Percentiles rank a stretch among this genome's conserved stretches.
These are phyloP conservation scores for Aureobasidium uvarum DNA, from an alignment of 2,329 filamentous ascomycete genomes.

Conservation along the genomic window DNA sequence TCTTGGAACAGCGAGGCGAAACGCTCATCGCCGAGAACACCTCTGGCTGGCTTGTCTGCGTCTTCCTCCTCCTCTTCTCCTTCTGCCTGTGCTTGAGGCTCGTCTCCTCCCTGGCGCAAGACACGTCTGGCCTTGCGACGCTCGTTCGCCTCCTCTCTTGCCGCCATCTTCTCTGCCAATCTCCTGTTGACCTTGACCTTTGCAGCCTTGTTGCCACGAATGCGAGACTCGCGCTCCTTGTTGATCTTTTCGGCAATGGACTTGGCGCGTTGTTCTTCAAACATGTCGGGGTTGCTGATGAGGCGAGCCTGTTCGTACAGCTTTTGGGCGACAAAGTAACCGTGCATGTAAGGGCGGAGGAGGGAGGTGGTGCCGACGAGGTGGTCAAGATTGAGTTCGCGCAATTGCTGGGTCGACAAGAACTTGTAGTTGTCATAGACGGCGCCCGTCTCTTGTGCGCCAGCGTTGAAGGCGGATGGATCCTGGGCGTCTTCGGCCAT, in stretches of 20 bases:
- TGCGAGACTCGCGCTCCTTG: conserved; percentile 92
- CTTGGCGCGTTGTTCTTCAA: conserved; percentile 88
- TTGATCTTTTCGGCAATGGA: conserved; percentile 92
- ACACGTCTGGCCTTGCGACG: conserved; percentile 48
- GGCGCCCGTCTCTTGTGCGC: conserved; percentile 57
- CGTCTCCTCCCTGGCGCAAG: conserved; percentile 61
- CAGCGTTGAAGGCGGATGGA: conserved; percentile 53
- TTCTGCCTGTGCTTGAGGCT: conserved; percentile 33
- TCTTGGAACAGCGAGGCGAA: conserved; percentile 90
- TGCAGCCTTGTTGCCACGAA: conserved; percentile 84
- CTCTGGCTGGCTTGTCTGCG: conserved; percentile 31
- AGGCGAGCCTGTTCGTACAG: conserved; percentile 92
- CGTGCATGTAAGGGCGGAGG: conserved; percentile 96
- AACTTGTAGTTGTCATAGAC: conserved; percentile 99
- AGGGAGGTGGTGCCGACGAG: conserved; percentile 87
- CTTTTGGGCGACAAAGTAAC: conserved; percentile 94
- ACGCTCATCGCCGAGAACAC: conserved; percentile 77
- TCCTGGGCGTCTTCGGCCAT: conserved; percentile 82
- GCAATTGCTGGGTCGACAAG: conserved; percentile 82
- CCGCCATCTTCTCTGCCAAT: conserved; percentile 62
- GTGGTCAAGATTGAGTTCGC: conserved; percentile 80
- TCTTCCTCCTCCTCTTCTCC: conserved; percentile 53
- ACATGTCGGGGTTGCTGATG: conserved; percentile 90
- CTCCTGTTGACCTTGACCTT: conserved; percentile 83
- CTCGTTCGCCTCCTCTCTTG: conserved; percentile 66